A percentile compares a stretch with the other conserved stretches of the same genome.
These are phyloP conservation scores for Sporisorium iseilematis-ciliati DNA, from an alignment of 1,284 basidiomycete species.

Conservation along the genomic window DNA sequence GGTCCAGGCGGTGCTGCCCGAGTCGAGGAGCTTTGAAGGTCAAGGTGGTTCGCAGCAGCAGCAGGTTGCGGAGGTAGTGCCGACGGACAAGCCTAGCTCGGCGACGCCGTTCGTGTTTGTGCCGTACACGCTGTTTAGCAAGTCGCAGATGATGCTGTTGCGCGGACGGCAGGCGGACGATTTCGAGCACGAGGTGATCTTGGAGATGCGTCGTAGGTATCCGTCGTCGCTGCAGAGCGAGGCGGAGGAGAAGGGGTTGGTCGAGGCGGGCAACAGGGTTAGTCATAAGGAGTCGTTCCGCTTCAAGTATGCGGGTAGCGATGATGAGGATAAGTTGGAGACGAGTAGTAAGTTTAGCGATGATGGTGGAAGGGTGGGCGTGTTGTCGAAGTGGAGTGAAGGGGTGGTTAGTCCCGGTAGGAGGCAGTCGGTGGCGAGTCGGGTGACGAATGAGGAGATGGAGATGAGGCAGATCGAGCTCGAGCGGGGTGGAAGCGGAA, in stretches of 20 bases:
- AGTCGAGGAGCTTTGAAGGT: constrained; percentile 67
- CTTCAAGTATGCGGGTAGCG: constrained; percentile 37
- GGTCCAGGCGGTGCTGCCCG: constrained; percentile 72
- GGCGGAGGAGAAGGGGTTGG: constrained; percentile 59
- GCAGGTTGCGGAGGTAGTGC: constrained; percentile 52
- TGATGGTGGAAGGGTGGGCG: constrained; percentile 33
- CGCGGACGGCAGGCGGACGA: constrained; percentile 70
- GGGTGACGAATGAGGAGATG: constrained; percentile 41
- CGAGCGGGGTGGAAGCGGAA: constrained; percentile 6
- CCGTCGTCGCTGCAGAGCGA: constrained; percentile 48
- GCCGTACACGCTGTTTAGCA: constrained; percentile 73
- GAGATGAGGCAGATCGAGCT: constrained; percentile 52
- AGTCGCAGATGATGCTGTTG: constrained; percentile 72
- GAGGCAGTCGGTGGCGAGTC: constrained; percentile 38
- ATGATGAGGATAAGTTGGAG: constrained; percentile 53
- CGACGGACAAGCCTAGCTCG: constrained; percentile 70
- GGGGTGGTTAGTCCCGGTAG: constrained; percentile 13
- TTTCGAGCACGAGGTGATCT: constrained; percentile 68
- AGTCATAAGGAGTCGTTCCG: constrained; percentile 43
- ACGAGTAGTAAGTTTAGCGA: constrained; percentile 37
- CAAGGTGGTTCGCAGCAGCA: constrained; percentile 29
- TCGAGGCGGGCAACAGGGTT: constrained; percentile 1
- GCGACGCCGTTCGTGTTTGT: constrained; percentile 73
- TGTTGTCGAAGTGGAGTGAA: constrained; percentile 1
- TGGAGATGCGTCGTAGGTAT: constrained; percentile 71